Percentiles rank a stretch among this genome's conserved stretches.
phyloP scores from a whole-genome alignment of 2,329 filamentous ascomycete genomes.

The Fusarium buxicola region DNA sequence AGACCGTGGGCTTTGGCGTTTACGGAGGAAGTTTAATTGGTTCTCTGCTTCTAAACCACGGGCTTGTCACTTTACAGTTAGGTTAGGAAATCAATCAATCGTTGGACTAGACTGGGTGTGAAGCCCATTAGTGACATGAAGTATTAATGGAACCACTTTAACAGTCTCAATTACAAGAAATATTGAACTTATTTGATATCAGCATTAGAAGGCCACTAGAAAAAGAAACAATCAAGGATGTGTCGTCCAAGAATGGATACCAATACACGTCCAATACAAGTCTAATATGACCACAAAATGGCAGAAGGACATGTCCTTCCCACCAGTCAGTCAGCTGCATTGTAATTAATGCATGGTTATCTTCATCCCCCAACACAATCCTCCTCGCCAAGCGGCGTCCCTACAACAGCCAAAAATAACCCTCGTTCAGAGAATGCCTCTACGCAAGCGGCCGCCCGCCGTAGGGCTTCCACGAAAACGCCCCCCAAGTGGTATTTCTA shows the following conservation, averaged over 20 bases:
- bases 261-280: constrained; percentile 41
- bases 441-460: constrained; percentile 29
- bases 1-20: constrained; percentile 21
- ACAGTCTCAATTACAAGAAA: constrained; percentile 40
- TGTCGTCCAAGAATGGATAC: constrained; percentile 47
- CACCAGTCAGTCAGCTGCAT: constrained; percentile 38
- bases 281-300: constrained; percentile 38
- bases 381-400: constrained; percentile 37
- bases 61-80: background rate
- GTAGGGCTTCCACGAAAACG: constrained; percentile 28
- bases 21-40: background rate
- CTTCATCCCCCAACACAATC: constrained; percentile 38
- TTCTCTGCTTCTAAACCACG: constrained; percentile 11
- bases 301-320: constrained; percentile 18
- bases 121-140: background rate
- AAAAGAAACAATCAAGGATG: constrained; percentile 57
- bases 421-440: constrained; percentile 35
- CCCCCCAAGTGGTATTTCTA: constrained; percentile 38
- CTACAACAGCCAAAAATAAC: constrained; percentile 38
- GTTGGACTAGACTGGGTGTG: background rate
- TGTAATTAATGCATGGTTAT: constrained; percentile 35
- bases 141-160: background rate
- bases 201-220: constrained; percentile 73
- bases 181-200: constrained; percentile 65
- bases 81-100: constrained; percentile 6